phyloP scores from a whole-genome alignment of 192 early-diverging fungal species.

The Coemansia sp. region DNA sequence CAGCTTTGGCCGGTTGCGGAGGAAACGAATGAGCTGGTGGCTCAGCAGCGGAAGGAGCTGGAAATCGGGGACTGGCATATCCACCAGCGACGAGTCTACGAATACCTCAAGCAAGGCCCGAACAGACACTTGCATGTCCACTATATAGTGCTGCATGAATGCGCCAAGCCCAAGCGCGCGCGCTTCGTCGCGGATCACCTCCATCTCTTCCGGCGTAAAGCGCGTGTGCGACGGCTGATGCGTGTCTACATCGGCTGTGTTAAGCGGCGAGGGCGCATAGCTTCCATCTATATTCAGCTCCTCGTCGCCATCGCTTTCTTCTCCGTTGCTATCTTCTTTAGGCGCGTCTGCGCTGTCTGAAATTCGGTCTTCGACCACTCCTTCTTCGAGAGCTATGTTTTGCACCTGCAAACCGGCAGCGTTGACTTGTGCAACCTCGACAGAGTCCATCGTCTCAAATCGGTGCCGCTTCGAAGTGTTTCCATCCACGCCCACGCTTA shows the following conservation, averaged over 20 bases:
- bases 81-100: constrained; percentile 40
- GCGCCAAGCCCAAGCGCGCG: constrained; percentile 28
- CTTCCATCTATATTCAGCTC: constrained; percentile 45
- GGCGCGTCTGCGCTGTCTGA: background rate
- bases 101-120: constrained; percentile 67
- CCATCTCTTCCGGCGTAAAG: constrained; percentile 35
- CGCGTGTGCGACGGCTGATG: constrained; percentile 10
- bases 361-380: background rate
- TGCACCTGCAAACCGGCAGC: background rate
- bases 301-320: constrained; percentile 19
- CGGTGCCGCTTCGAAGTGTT: constrained; percentile 28
- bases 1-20: constrained; percentile 59
- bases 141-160: constrained; percentile 67
- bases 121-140: constrained; percentile 53
- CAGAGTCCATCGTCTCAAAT: background rate
- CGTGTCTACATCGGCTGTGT: background rate
- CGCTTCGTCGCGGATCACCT: constrained; percentile 38
- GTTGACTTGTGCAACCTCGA: background rate
- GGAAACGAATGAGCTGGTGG: constrained; percentile 57
- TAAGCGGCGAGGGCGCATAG: constrained; percentile 42
- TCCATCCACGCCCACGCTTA: background rate
- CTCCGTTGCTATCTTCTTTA: background rate
- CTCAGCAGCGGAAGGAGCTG: constrained; percentile 63
- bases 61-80: constrained; percentile 49
- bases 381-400: background rate